These are phyloP conservation scores for Puccinia hordei DNA, from an alignment of 1,284 basidiomycete genomes.

Conservation along the genomic window DNA sequence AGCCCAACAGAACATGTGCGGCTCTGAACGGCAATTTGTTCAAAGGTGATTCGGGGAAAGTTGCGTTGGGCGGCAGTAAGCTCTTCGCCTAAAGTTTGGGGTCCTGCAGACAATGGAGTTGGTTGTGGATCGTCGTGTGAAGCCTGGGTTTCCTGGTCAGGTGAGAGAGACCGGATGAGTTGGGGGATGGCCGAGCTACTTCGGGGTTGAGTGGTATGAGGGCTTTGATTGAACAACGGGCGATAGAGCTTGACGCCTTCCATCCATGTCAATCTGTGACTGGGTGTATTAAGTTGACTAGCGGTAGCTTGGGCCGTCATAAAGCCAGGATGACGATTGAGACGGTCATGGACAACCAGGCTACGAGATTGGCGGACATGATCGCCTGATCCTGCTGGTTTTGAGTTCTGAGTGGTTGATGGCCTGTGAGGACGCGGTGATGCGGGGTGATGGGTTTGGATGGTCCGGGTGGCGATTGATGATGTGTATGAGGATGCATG, in stretches of 20 bases:
- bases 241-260: conserved; percentile 69
- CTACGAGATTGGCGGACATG: conserved; percentile 22
- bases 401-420: background rate
- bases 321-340: conserved; percentile 52
- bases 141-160: conserved; percentile 74
- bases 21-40: conserved; percentile 68
- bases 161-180: conserved; percentile 57
- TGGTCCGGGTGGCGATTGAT: conserved; percentile 21
- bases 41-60: conserved; percentile 66
- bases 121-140: conserved; percentile 75
- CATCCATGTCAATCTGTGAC: conserved; percentile 67
- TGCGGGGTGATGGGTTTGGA: conserved; percentile 9
- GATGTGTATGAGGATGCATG: conserved; percentile 37
- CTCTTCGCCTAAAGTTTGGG: conserved; percentile 8
- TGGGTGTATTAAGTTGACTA: conserved; percentile 66
- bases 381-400: background rate
- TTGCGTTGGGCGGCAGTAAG: conserved; percentile 38
- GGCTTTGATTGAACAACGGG: conserved; percentile 61
- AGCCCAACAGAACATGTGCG: conserved; percentile 81
- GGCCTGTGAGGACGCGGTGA: conserved; percentile 23
- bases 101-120: background rate
- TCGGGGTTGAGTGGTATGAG: conserved; percentile 64
- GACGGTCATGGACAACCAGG: conserved; percentile 16
- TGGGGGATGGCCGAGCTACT: conserved; percentile 68
- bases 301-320: conserved; percentile 64